A percentile compares a stretch with the other conserved stretches of the same genome.
These are phyloP conservation scores for Hygrocybe punicea DNA, from an alignment of 768 basidiomycete species.

Conservation along the genomic window DNA sequence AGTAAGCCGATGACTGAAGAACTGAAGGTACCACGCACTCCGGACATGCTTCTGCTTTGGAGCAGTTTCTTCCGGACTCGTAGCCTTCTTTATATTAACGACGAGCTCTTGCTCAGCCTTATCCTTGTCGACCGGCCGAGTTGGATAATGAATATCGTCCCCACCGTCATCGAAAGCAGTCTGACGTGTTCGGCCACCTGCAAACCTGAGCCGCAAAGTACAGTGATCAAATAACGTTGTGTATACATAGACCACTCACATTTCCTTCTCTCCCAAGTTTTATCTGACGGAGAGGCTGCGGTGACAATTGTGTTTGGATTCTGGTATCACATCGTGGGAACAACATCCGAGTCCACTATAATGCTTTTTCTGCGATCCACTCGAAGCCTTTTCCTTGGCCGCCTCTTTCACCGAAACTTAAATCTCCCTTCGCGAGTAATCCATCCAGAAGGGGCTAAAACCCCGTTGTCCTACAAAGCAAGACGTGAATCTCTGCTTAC, in stretches of 20 bases:
- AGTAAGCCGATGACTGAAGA: conserved; percentile 9
- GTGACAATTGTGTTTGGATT: neutral
- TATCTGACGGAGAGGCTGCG: neutral
- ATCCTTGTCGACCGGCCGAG: conserved; percentile 96
- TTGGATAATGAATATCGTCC: conserved; percentile 89
- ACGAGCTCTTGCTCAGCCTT: conserved; percentile 94
- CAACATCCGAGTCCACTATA: neutral
- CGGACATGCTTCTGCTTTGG: conserved; percentile 99
- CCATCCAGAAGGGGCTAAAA: conserved; percentile 23
- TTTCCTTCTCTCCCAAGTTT: neutral
- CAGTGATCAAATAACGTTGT: neutral
- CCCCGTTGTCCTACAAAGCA: conserved; percentile 52
- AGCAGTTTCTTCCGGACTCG: conserved; percentile 89
- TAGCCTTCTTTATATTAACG: conserved; percentile 97
- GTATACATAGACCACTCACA: conserved; percentile 1
- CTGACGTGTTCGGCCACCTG: conserved; percentile 34
- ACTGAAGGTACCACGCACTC: conserved; percentile 54
- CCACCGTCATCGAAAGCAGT: conserved; percentile 56
- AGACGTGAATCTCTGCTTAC: conserved; percentile 60
- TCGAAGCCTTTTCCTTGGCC: neutral
- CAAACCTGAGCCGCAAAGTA: conserved; percentile 34
- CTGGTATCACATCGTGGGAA: conserved; percentile 9
- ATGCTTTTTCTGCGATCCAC: neutral
- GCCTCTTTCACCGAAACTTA: neutral
- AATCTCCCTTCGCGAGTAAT: conserved; percentile 3